Conservation (phyloP, 306 rosid species). For the Medicago ruthenica region DNA sequence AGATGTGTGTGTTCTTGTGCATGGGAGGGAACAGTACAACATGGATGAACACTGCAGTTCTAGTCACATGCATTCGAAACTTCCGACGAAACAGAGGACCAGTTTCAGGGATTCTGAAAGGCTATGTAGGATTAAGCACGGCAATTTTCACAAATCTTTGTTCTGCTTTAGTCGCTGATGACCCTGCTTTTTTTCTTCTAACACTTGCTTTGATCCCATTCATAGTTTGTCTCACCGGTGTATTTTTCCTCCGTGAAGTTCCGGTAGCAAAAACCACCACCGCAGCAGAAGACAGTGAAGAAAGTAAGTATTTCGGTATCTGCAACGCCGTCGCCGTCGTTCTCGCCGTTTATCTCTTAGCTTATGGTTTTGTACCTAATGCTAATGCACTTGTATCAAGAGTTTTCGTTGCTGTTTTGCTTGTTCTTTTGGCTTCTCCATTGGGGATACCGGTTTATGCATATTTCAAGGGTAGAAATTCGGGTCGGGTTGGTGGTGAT, state of each 20-base stretch:
- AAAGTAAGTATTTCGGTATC: constrained; percentile 62
- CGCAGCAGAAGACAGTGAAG: constrained; percentile 52
- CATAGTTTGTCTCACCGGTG: constrained; percentile 72
- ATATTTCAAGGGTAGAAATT: constrained; percentile 32
- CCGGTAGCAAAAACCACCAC: constrained; percentile 45
- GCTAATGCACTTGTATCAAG: constrained; percentile 52
- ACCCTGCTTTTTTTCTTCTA: constrained; percentile 69
- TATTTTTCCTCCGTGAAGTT: constrained; percentile 81
- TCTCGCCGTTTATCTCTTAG: constrained; percentile 67
- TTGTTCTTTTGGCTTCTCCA: constrained; percentile 73
- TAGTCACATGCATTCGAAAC: constrained; percentile 82
- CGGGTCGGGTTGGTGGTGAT: constrained; percentile 42
- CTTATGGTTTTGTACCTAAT: constrained; percentile 60
- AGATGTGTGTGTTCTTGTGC: constrained; percentile 80
- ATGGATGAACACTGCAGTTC: constrained; percentile 98
- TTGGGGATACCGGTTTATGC: constrained; percentile 60
- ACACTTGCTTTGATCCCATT: constrained; percentile 76
- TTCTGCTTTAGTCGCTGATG: constrained; percentile 64
- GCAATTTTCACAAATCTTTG: constrained; percentile 90
- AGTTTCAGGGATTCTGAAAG: constrained; percentile 82
- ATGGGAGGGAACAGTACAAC: constrained; percentile 97
- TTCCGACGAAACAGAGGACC: constrained; percentile 84
- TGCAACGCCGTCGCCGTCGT: constrained; percentile 67
- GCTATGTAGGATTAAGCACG: constrained; percentile 88
- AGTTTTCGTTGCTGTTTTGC: constrained; percentile 49